phyloP scores from a whole-genome alignment of 2,329 filamentous ascomycete genomes.

The Neophaeococcomyces mojaviensis region DNA sequence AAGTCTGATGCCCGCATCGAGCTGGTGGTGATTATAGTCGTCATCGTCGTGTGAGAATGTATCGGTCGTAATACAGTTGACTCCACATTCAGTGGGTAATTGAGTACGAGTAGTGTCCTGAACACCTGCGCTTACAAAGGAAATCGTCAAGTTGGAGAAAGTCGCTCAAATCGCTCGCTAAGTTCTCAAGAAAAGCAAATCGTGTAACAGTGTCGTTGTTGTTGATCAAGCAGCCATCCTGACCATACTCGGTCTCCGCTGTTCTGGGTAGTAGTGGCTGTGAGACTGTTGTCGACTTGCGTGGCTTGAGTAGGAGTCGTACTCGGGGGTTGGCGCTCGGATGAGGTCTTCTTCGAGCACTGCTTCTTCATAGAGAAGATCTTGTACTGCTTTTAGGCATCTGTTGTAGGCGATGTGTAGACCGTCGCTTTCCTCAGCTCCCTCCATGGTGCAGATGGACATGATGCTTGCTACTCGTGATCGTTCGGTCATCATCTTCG shows the following conservation, averaged over 20 bases:
- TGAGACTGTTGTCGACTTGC: slow-evolving; percentile 3
- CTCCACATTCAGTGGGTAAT: background rate
- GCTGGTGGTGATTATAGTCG: background rate
- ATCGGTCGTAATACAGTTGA: slow-evolving; percentile 1
- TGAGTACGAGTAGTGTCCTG: background rate
- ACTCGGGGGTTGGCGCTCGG: slow-evolving; percentile 4
- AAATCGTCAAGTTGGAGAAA: background rate
- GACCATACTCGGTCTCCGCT: slow-evolving; percentile 7
- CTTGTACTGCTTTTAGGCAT: slow-evolving; percentile 17
- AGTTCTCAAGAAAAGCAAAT: slow-evolving; percentile 2
- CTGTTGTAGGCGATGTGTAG: slow-evolving; percentile 19
- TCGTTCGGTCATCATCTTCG: slow-evolving; percentile 20
- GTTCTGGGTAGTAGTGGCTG: slow-evolving; percentile 4
- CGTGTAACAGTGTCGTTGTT: background rate
- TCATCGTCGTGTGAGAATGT: background rate
- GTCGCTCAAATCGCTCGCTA: slow-evolving; percentile 2
- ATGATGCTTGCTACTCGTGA: slow-evolving; percentile 20
- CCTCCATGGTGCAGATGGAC: slow-evolving; percentile 22
- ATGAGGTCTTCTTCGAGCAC: slow-evolving; percentile 16
- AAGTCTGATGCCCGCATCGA: background rate
- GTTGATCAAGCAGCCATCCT: slow-evolving; percentile 7
- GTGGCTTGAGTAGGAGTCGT: slow-evolving; percentile 3
- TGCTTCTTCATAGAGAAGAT: slow-evolving; percentile 21
- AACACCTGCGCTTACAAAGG: slow-evolving; percentile 9
- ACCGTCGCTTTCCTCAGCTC: slow-evolving; percentile 19